Conservation (phyloP, 2,329 filamentous ascomycete species). For the Nothophaeocryptopus gaeumannii region DNA sequence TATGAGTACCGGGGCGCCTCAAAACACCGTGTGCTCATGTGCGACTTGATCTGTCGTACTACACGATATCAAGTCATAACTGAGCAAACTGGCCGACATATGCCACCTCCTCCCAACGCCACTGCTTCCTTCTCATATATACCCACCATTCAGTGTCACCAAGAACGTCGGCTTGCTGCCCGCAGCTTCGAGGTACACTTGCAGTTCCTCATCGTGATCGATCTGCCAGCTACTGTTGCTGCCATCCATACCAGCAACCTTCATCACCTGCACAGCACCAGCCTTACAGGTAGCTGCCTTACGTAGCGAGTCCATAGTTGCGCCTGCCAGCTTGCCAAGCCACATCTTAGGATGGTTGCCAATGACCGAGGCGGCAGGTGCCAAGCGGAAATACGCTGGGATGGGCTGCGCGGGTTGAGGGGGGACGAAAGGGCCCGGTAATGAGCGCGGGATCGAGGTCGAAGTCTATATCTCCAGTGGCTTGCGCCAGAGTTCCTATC, state of each 20-base stretch:
- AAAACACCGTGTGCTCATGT: no score
- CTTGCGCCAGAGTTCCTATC: slow-evolving; percentile 16
- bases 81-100: no score
- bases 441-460: slow-evolving; percentile 25
- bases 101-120: no score
- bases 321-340: slow-evolving; percentile 61
- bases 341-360: slow-evolving; percentile 54
- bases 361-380: slow-evolving; percentile 59
- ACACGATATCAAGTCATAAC: no score
- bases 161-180: slow-evolving; percentile 57
- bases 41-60: no score
- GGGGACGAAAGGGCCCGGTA: slow-evolving; percentile 27
- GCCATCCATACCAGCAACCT: slow-evolving; percentile 41
- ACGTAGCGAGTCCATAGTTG: slow-evolving; percentile 62
- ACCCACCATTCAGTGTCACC: slow-evolving; percentile 30
- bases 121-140: no score
- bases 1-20: no score
- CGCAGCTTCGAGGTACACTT: slow-evolving; percentile 64
- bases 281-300: slow-evolving; percentile 60
- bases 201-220: slow-evolving; percentile 68
- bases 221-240: slow-evolving; percentile 64
- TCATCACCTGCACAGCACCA: slow-evolving; percentile 17
- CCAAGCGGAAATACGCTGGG: slow-evolving; percentile 67
- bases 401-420: slow-evolving; percentile 36
- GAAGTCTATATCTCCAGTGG: slow-evolving; percentile 16